Base-by-base conservation (phyloP, 352 stramenopile species). In the Phytophthora tubulina region DNA sequence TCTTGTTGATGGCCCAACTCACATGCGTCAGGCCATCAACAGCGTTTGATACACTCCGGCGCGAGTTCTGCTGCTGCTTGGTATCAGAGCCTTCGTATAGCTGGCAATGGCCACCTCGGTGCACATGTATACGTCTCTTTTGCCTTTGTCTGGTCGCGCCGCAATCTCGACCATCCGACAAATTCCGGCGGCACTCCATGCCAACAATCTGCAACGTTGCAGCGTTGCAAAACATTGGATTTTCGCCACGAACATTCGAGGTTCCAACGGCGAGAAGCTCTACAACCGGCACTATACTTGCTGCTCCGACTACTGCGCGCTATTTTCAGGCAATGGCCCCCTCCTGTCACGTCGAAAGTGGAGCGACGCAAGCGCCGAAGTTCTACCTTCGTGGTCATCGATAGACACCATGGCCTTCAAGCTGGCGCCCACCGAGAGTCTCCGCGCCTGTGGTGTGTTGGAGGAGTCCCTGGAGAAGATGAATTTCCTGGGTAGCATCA, bases 381-480 rank as follows among this genome's bases (percentile, higher is more conserved):
- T 8, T 31, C 31, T 6, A 54, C 30, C 27, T 27, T 27, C 21
- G 21, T 27, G 21, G 21, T 27, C 21, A 27, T 27, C 21, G 21
- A 27, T 39, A 41, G 73, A 54, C 60, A 60, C 39, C 44, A 79
- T 81, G 70, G 59, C 77, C 45, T 85, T 83, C 78, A 92, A 92
- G 61, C 73, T 96, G 44, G 88, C 76, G 50, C 64, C 85, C 4
- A 89, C 76, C 10, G 88, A 96, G 78, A 84, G 79, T 9, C 76
- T 93, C 5, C 81, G 90, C 17, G 89, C 87, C 17, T 91, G 86
- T 49, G 88, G 89, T 21, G 82, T 97, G 54, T 60, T 98, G 41
- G 92, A 98, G 67, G 94, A 98, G 59, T 89, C 91, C 2, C 71
- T 97, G 14, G 92, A 98, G 79, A 98, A 98, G 77, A 81, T 98